These are phyloP conservation scores for Artemisia annua DNA, from an alignment of 129 eudicot species.

Conservation along the genomic window DNA sequence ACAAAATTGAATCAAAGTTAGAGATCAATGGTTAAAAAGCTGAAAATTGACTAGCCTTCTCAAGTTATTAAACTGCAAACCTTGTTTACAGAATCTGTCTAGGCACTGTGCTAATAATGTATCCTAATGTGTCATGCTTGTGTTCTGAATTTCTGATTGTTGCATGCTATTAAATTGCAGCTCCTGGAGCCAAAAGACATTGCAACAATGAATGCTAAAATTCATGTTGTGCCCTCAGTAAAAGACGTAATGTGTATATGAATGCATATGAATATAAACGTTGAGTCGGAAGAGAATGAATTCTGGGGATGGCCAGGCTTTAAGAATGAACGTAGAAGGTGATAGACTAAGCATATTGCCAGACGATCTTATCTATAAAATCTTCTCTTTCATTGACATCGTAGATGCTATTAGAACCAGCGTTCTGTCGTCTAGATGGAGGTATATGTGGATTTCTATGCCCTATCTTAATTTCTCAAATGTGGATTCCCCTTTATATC, in stretches of 20 bases:
- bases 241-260: background rate
- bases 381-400: background rate
- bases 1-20: background rate
- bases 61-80: background rate
- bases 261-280: background rate
- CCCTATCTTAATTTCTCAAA: background rate
- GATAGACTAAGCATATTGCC: conserved; percentile 2
- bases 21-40: background rate
- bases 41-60: background rate
- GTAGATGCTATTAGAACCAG: background rate
- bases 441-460: background rate
- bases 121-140: background rate
- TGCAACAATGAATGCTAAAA: too few species aligned
- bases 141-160: background rate
- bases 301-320: background rate
- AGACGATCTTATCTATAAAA: background rate
- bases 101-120: too few species aligned
- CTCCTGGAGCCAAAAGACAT: background rate
- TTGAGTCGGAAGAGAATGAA: too few species aligned
- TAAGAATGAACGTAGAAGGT: background rate
- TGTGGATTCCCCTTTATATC: background rate
- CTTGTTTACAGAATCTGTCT: background rate
- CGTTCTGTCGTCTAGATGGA: background rate
- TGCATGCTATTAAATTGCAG: background rate
- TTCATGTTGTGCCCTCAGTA: too few species aligned